Percentiles rank a stretch among this genome's conserved stretches.
phyloP scores from a whole-genome alignment of 306 rosid species.

The Crataegus laevigata region DNA sequence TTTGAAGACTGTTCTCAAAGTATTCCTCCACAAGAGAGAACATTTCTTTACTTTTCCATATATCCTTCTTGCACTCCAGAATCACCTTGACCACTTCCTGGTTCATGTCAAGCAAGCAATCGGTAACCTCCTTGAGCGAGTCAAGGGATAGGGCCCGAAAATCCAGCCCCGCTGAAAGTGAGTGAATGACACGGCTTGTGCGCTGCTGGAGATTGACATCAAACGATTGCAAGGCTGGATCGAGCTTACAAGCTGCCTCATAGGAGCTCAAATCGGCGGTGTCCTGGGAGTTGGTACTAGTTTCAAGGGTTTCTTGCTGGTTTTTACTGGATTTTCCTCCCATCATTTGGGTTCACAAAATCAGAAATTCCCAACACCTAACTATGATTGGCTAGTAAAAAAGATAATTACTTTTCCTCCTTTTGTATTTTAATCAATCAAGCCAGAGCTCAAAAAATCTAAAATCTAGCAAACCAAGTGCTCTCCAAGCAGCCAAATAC shows the following conservation, averaged over 20 bases:
- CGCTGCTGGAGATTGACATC: conserved; percentile 59
- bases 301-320: conserved; percentile 24
- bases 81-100: conserved; percentile 61
- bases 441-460: background rate
- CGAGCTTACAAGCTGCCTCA: conserved; percentile 59
- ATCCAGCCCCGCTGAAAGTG: conserved; percentile 52
- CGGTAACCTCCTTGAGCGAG: conserved; percentile 63
- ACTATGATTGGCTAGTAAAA: background rate
- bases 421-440: background rate
- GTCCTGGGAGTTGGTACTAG: conserved; percentile 33
- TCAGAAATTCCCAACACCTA: background rate
- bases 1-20: conserved; percentile 57
- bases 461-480: background rate
- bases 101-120: conserved; percentile 63
- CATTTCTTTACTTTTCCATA: conserved; percentile 57
- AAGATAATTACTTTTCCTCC: background rate
- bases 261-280: conserved; percentile 60
- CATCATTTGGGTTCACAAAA: conserved; percentile 36
- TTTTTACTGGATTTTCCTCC: conserved; percentile 63
- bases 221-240: conserved; percentile 56
- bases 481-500: background rate
- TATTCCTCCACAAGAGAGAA: conserved; percentile 55
- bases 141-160: conserved; percentile 52
- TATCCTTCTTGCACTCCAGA: conserved; percentile 59
- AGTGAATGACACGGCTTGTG: conserved; percentile 56